Base-by-base conservation (phyloP, 1,284 basidiomycete species). In the Cystobasidium pallidum region DNA sequence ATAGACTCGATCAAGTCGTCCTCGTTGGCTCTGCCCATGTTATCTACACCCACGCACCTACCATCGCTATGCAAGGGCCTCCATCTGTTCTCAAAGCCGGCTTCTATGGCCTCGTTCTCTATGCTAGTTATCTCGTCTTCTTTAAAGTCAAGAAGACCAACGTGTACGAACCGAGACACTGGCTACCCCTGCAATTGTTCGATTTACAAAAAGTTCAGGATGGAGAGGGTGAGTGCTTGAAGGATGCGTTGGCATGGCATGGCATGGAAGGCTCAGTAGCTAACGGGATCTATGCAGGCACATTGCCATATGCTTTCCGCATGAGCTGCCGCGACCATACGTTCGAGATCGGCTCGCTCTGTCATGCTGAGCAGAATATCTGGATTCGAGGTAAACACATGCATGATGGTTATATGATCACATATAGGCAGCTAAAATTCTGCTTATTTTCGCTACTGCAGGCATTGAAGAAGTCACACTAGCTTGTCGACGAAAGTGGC, bases 61-160 rank as follows among this genome's bases (percentile, higher is more conserved):
- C 70, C 3, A 68, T 72, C 17, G 66, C 70, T n/a, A 59, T 72
- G 26, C 41, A 15, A 52, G 66, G 62, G 21, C 72, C 54, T 32
- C 71, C 24, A 24, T 63, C 36, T 17, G 77, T 77, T 2, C 83
- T 90, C 75, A 89, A 88, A 78, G 89, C 91, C 73, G 91, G 90
- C 80, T 94, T 94, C 80, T 84, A 92, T 21, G 92, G 90, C 43
- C 91, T 90, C 11, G 94, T 96, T 80, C 82, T 97, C 57, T 97
- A 93, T 79, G 82, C 86, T 13, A 91, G 91, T 17, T 95, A 92
- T 79, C 82, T 96, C 58, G 85, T 95, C 49, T 83, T 97, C 45
- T 91, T 88, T 77, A 96, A 95, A 82, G 88, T 93, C 63, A 84
- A 85, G 75, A 92, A 91, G 81, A 90, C 76, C 21, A 76, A 86